Conservation (phyloP, 1,139 yeast genomes). For the Zygotorulaspora mrakii region DNA sequence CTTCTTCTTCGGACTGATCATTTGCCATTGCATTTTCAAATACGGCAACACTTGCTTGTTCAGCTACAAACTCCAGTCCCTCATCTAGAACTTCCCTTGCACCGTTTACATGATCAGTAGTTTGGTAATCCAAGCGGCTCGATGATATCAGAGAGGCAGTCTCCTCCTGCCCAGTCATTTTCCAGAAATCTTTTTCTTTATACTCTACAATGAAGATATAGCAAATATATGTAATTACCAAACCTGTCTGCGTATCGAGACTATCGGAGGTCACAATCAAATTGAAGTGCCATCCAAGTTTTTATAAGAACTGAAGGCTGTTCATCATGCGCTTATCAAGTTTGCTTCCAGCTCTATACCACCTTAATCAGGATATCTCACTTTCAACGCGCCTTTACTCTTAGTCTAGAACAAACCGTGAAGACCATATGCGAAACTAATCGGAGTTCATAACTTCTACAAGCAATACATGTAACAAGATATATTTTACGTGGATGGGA, state of each 20-base stretch:
- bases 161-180: constrained; percentile 9
- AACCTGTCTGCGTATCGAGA: too few species aligned
- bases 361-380: background rate
- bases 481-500: too few species aligned
- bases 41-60: constrained; percentile 19
- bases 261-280: too few species aligned
- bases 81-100: constrained; percentile 17
- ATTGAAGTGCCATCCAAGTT: too few species aligned
- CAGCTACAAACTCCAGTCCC: constrained; percentile 33
- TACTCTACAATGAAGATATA: too few species aligned
- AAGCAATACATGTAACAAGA: too few species aligned
- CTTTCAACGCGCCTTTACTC: background rate
- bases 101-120: constrained; percentile 1
- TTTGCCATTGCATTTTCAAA: constrained; percentile 14
- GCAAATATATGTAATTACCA: too few species aligned
- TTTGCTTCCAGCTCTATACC: background rate
- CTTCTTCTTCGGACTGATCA: constrained; percentile 10
- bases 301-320: too few species aligned
- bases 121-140: background rate
- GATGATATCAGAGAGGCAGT: constrained; percentile 5
- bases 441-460: too few species aligned
- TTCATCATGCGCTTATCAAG: background rate
- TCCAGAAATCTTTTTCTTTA: background rate
- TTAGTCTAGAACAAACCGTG: background rate
- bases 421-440: too few species aligned